Evolutionary conservation across 2,329 filamentous ascomycete genomes (phyloP).

Genomic region (Aspergillus neotritici): DNA sequence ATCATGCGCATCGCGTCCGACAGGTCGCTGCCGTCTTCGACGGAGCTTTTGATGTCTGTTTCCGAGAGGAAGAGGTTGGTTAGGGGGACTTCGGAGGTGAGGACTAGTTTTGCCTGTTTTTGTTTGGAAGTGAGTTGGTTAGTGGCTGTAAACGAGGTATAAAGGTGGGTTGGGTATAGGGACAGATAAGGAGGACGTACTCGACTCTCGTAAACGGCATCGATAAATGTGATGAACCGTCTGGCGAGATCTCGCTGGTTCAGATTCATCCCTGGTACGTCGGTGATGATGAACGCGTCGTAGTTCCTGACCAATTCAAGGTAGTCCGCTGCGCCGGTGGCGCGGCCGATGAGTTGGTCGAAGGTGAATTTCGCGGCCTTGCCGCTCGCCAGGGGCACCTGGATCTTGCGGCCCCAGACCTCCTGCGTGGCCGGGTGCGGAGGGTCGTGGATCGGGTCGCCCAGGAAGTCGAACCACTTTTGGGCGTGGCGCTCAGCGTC

Average conservation of each 20-base stretch:
- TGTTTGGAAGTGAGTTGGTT: background rate
- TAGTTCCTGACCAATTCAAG: slow-evolving; percentile 86
- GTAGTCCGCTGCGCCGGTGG: slow-evolving; percentile 91
- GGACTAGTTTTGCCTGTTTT: slow-evolving; percentile 80
- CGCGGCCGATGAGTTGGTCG: slow-evolving; percentile 79
- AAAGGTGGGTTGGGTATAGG: background rate
- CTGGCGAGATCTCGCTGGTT: slow-evolving; percentile 79
- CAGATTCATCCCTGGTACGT: slow-evolving; percentile 86
- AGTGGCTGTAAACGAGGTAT: background rate
- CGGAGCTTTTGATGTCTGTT: slow-evolving; percentile 59
- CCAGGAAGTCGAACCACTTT: slow-evolving; percentile 93
- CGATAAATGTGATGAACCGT: slow-evolving; percentile 95
- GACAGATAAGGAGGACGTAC: slow-evolving; percentile 31
- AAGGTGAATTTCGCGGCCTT: slow-evolving; percentile 88
- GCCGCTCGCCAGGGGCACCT: slow-evolving; percentile 81
- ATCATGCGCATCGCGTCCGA: slow-evolving; percentile 69
- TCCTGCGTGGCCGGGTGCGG: slow-evolving; percentile 73
- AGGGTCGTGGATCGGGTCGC: slow-evolving; percentile 68
- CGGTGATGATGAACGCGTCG: slow-evolving; percentile 85
- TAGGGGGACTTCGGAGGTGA: slow-evolving; percentile 82
- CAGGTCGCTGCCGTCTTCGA: slow-evolving; percentile 47
- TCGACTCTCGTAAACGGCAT: slow-evolving; percentile 80
- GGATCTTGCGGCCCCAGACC: slow-evolving; percentile 89
- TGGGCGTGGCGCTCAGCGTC: slow-evolving; percentile 75
- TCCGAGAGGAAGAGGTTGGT: slow-evolving; percentile 78